Evolutionary conservation across 768 basidiomycete species (phyloP).

Genomic region (Agrocybe praecox): DNA sequence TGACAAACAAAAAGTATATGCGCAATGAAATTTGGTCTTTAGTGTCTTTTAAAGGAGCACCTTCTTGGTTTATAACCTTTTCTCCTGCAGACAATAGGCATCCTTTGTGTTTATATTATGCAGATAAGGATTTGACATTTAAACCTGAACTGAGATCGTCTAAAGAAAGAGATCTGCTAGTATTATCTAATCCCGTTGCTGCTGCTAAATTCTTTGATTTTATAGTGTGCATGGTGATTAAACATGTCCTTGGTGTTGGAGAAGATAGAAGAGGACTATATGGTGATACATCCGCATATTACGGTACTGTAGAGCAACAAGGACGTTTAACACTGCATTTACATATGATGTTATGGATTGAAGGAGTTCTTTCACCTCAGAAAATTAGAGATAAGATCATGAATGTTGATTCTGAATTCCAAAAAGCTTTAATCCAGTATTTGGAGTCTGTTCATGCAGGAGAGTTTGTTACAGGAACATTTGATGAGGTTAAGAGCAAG

Average conservation of each 20-base stretch:
- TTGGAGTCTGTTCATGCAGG: conserved; percentile 29
- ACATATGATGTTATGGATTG: conserved; percentile 35
- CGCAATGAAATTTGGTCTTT: conserved; percentile 33
- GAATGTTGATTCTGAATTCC: conserved; percentile 17
- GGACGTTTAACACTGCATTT: conserved; percentile 33
- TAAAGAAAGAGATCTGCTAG: neutral
- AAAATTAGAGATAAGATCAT: conserved; percentile 30
- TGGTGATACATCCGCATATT: conserved; percentile 27
- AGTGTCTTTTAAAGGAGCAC: conserved; percentile 22
- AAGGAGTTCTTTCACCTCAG: conserved; percentile 26
- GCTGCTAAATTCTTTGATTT: conserved; percentile 34
- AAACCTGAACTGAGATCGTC: neutral
- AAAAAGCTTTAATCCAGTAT: conserved; percentile 27
- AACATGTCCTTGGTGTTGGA: conserved; percentile 22
- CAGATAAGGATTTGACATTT: conserved; percentile 1
- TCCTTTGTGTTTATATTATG: conserved; percentile 27
- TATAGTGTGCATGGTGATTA: conserved; percentile 27
- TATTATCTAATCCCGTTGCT: conserved; percentile 31
- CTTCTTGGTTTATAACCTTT: conserved; percentile 32
- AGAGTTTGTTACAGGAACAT: conserved; percentile 21
- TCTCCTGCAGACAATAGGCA: conserved; percentile 29
- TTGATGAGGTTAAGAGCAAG: neutral
- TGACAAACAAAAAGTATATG: conserved; percentile 25
- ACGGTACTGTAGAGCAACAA: conserved; percentile 32
- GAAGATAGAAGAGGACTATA: conserved; percentile 19